Evolutionary conservation across 805 yeast genomes (phyloP), one percentile per base, ranked within the genome.

Genomic region (Pichia phayaonensis): DNA sequence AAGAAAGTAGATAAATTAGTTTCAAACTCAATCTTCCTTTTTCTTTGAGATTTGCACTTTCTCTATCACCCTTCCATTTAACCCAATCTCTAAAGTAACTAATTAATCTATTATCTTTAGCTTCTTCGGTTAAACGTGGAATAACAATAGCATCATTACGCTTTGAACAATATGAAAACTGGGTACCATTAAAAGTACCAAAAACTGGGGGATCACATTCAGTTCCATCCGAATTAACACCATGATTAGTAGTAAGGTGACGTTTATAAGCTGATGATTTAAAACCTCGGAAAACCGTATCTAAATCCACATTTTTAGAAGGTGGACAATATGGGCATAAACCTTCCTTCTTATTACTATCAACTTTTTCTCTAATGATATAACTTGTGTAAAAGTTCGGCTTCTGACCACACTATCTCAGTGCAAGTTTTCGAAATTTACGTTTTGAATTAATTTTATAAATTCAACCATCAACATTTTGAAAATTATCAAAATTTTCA

Each of bases 241-340:
- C 69, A 47, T 66, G 71, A 23, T 62, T 61, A 45, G 63, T 65
- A 13, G 66, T 60, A 31, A 66, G 63, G 48, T 66, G 71, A 43
- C 66, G 71, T 26, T 64, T 54, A 43, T 66, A 66, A 15, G 38
- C 38, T 39, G 55, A 56, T 11, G 67, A 64, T 20, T 60, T 56
- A 49, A 60, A 66, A 21, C n/a, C 38, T n/a, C 38, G 16, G n/a
- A 34, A 34, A 57, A 54, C 31, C 34, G 20, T 46, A 23, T 42
- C 42, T 15, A 46, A 46, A 40, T 40, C 46, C 24, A 22, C 44
- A 42, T 18, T 46, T 34, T 20, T 44, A 3, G 57, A 49, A 26
- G 44, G 42, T 24, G 53, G 53, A 53, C 69, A 65, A 48, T 63
- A 65, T 13, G 68, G 68, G 40, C 69, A 65, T 18, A 65, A 51